These are phyloP conservation scores for Carex scoparia DNA, from an alignment of 176 grass and related monocot genomes.

Conservation along the genomic window DNA sequence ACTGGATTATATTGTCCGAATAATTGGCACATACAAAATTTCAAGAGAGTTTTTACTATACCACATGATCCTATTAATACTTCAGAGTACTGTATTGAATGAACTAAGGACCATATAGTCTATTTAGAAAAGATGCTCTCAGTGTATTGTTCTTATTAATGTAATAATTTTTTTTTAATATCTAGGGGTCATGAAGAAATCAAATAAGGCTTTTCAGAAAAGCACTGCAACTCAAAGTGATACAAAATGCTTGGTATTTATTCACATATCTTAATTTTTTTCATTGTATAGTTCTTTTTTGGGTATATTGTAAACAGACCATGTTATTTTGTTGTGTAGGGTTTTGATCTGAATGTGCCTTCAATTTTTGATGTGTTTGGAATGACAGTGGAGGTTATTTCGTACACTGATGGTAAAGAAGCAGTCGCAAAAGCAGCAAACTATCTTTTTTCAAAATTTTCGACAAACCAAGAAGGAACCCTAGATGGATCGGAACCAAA, in stretches of 20 bases:
- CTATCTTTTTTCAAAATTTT: slow-evolving; percentile 55
- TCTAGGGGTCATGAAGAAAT: slow-evolving; percentile 77
- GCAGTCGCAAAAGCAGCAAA: slow-evolving; percentile 80
- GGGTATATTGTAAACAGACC: slow-evolving; percentile 18
- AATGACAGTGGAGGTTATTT: slow-evolving; percentile 62
- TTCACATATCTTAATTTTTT: slow-evolving; percentile 19
- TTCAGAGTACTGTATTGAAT: not conserved
- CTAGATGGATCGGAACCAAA: slow-evolving; percentile 19
- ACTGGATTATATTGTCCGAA: not conserved
- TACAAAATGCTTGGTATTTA: slow-evolving; percentile 36
- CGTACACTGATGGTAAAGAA: slow-evolving; percentile 80
- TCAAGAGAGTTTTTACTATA: not conserved
- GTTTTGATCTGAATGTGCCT: slow-evolving; percentile 36
- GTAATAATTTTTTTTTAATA: not conserved
- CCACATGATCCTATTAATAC: not conserved
- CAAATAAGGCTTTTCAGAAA: slow-evolving; percentile 37
- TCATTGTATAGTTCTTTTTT: slow-evolving; percentile 12
- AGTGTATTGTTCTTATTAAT: slow-evolving; percentile 25
- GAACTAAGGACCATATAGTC: not conserved
- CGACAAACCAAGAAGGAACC: slow-evolving; percentile 31
- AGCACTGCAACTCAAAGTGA: slow-evolving; percentile 27
- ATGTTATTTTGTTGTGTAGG: slow-evolving; percentile 46
- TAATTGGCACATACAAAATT: not conserved
- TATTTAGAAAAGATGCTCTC: not conserved
- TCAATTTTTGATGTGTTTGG: slow-evolving; percentile 29